A percentile compares a stretch with the other conserved stretches of the same genome.
Evolutionary conservation across 2,329 filamentous ascomycete species (phyloP).

Genomic region (Fusarium kyushuense): DNA sequence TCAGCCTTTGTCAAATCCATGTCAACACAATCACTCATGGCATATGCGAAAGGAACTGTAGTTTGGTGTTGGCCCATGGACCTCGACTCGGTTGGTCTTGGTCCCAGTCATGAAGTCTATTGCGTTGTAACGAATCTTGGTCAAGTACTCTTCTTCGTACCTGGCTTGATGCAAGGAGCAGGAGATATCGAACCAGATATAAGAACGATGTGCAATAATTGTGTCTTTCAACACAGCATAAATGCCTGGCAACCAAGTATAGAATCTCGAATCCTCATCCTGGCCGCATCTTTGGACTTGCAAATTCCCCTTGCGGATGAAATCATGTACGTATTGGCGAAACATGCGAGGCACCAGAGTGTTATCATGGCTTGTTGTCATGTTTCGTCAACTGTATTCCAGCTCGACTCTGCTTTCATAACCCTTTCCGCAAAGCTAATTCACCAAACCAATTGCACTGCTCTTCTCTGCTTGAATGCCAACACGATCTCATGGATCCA

Average conservation of each 20-base stretch:
- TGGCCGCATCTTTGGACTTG: constrained; percentile 30
- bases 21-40: constrained; percentile 26
- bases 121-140: constrained; percentile 31
- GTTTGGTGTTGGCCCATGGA: constrained; percentile 44
- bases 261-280: constrained; percentile 20
- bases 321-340: constrained; percentile 9
- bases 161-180: constrained; percentile 23
- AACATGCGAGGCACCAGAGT: not conserved
- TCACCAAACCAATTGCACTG: constrained; percentile 15
- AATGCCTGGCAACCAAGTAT: constrained; percentile 40
- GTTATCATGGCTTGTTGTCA: constrained; percentile 17
- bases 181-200: constrained; percentile 29
- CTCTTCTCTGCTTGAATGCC: constrained; percentile 21
- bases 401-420: constrained; percentile 25
- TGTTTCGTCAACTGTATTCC: constrained; percentile 18
- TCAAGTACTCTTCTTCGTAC: constrained; percentile 29
- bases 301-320: constrained; percentile 7
- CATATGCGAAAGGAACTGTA: constrained; percentile 14
- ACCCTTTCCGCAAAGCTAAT: constrained; percentile 18
- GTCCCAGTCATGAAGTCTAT: constrained; percentile 47
- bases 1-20: constrained; percentile 10
- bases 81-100: constrained; percentile 45
- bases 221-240: constrained; percentile 26
- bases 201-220: constrained; percentile 27
- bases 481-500: constrained; percentile 20